phyloP scores from a whole-genome alignment of 441 rosid genomes.

The Viola pubescens region DNA sequence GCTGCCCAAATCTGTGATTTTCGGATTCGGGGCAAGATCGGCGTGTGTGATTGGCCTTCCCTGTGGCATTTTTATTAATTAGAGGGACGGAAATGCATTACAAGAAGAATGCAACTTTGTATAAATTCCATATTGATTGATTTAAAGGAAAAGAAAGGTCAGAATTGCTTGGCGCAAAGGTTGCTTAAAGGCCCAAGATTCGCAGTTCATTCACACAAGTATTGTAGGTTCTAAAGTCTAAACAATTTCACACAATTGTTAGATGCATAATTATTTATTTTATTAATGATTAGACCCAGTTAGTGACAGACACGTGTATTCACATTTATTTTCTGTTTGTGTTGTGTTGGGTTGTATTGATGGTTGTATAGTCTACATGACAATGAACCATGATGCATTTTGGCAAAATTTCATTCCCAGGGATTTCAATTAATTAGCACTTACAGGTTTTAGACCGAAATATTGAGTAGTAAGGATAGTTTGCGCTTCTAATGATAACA shows the following conservation, averaged over 20 bases:
- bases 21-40: constrained; percentile 61
- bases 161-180: constrained; percentile 88
- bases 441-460: too few relatives aligned
- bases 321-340: neutral
- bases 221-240: constrained; percentile 20
- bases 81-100: constrained; percentile 8
- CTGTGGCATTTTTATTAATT: constrained; percentile 33
- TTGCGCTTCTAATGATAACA: too few relatives aligned
- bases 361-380: too few relatives aligned
- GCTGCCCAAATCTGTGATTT: constrained; percentile 60
- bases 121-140: neutral
- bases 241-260: constrained; percentile 11
- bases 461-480: too few relatives aligned
- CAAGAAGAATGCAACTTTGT: constrained; percentile 7
- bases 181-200: constrained; percentile 86
- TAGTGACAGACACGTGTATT: constrained; percentile 6
- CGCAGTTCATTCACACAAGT: constrained; percentile 28
- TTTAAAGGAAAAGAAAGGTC: constrained; percentile 11
- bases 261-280: too few relatives aligned
- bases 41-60: constrained; percentile 68
- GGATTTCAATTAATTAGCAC: too few relatives aligned
- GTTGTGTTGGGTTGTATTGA: too few relatives aligned
- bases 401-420: too few relatives aligned
- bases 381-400: too few relatives aligned
- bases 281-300: constrained; percentile 13